A percentile compares a stretch with the other conserved stretches of the same genome.
Evolutionary conservation across 116 monocot genomes (phyloP).

Genomic region (Papilionanthe hybrid): DNA sequence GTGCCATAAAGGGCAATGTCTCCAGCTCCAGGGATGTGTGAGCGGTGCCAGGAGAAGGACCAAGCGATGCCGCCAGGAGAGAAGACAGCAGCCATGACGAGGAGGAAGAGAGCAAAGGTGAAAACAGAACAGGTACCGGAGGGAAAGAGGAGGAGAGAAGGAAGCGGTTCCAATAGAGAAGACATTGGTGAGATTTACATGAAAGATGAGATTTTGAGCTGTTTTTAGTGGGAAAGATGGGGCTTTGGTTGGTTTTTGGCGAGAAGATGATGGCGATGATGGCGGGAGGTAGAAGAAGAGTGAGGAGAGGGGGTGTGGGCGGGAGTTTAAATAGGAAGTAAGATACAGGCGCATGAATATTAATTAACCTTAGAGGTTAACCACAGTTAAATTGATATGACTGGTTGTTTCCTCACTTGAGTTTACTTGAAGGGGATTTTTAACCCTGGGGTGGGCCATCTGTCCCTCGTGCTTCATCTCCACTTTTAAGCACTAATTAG

Average conservation of each 20-base stretch:
- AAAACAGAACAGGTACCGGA: slow-evolving; percentile 1
- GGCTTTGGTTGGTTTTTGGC: background rate
- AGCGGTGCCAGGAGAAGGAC: slow-evolving; percentile 12
- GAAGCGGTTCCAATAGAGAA: background rate
- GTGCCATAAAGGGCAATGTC: slow-evolving; percentile 33
- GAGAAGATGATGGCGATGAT: background rate
- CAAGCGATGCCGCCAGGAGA: slow-evolving; percentile 67
- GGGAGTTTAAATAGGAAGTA: background rate
- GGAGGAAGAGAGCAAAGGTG: slow-evolving; percentile 8
- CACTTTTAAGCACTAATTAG: no score
- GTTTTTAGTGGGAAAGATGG: background rate
- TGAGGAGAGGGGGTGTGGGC: background rate
- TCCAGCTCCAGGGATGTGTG: slow-evolving; percentile 36
- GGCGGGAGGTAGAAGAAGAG: background rate
- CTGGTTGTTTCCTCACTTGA: no score
- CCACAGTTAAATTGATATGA: no score
- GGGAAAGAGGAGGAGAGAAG: slow-evolving; percentile 8
- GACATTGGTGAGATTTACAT: background rate
- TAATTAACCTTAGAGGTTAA: no score
- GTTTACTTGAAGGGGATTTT: no score
- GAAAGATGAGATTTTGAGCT: background rate
- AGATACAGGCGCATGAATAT: background rate
- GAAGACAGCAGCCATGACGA: slow-evolving; percentile 20
- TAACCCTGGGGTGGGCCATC: no score
- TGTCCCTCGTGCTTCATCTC: no score